A percentile compares a stretch with the other conserved stretches of the same genome.
phyloP scores from a whole-genome alignment of 78 protist genomes.

The Dictyostelium brefeldianum region DNA sequence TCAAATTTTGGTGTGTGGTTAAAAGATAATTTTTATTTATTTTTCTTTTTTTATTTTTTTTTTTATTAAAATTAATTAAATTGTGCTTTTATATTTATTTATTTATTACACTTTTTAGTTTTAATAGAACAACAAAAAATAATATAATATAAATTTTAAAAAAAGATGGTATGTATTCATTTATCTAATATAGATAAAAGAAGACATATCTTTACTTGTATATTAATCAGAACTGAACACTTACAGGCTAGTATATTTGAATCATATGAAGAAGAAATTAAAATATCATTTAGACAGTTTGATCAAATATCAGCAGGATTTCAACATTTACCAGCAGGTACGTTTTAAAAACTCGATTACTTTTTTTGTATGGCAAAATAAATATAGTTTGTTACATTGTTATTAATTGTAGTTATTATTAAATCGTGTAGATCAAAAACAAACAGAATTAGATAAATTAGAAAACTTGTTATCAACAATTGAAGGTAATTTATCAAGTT shows the following conservation, averaged over 20 bases:
- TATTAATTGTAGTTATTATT: background rate
- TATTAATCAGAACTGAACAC: background rate
- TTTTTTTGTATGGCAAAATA: background rate
- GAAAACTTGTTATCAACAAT: constrained; percentile 30
- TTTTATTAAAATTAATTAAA: too few species aligned
- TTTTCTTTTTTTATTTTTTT: too few species aligned
- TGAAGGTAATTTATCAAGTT: constrained; percentile 37
- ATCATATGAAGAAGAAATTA: constrained; percentile 80
- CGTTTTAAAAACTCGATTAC: background rate
- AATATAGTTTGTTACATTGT: background rate
- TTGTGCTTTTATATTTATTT: too few species aligned
- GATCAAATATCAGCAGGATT: constrained; percentile 48
- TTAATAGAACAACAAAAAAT: too few species aligned
- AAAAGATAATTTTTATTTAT: too few species aligned
- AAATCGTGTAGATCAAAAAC: constrained; percentile 24
- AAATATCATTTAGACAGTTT: constrained; percentile 40
- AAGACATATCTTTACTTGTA: too few species aligned
- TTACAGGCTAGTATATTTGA: constrained; percentile 42
- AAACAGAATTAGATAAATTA: constrained; percentile 45
- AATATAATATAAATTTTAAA: too few species aligned
- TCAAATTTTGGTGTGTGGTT: too few species aligned
- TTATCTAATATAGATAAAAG: too few species aligned
- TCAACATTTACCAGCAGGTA: constrained; percentile 51
- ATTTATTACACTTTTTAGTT: background rate
- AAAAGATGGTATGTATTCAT: too few species aligned